Evolutionary conservation across 305 asterid species (phyloP), one percentile per base, ranked within the genome.

Genomic region (Plantago lanceolata): DNA sequence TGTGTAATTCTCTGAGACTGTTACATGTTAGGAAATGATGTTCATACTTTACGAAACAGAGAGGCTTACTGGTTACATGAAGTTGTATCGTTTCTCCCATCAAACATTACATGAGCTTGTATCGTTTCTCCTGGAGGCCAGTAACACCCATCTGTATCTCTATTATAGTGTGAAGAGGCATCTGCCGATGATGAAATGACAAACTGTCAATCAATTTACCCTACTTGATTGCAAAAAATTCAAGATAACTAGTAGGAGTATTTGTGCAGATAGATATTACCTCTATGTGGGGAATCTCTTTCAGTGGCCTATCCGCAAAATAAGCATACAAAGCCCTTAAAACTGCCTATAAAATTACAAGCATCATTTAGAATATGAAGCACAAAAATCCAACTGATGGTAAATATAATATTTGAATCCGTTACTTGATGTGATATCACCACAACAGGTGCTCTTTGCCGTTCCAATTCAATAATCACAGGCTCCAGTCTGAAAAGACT

Each of bases 111-210:
- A 89, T 89, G 68, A 89, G 86, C 80, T 92, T 92, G 87, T 92
- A 92, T 69, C 98, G 78, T 84, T 92, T 89, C 82, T 92, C 98
- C 72, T 87, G 98, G 65, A 92, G 96, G 19, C 98, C 98, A 0
- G 95, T 84, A 3, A 92, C 98, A 71, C 98, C 98, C 98, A 92
- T 92, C 68, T 89, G 97, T 74, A 92, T 92, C 82, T 92, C 98
- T 71, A 92, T 92, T 59, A 92, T 92, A 18, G 98, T 92, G 79
- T 92, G 97, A 57, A 92, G 95, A 4, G 98, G 96, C 85, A 84
- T 68, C 98, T 93, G 90, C 64, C 5, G 4, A 9, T 55, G 59
- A 55, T 26, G 14, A 2, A 16, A 28, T 55, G 2, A 51, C 52
- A 52, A 52, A 20, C 15, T 52, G 19, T 19, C 31, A 3, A 50